Conservation (phyloP, 495 filamentous ascomycete genomes). For the Penicillium ucsense region DNA sequence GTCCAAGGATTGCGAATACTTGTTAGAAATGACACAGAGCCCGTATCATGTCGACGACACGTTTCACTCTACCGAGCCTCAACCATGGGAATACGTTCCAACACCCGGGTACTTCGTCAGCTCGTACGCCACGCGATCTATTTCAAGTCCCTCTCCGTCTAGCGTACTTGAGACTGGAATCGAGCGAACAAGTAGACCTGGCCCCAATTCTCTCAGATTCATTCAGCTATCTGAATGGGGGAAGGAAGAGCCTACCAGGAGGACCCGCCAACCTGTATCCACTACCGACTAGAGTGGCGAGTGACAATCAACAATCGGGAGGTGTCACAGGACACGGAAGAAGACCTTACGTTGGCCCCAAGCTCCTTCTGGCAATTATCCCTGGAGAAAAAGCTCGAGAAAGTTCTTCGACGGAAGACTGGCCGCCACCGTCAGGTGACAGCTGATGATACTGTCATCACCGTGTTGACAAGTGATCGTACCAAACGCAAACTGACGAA, state of each 20-base stretch:
- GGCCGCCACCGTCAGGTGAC: not conserved
- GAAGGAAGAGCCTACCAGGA: slow-evolving; percentile 20
- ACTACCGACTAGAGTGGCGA: slow-evolving; percentile 29
- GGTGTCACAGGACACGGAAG: too few species aligned
- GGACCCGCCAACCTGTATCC: slow-evolving; percentile 20
- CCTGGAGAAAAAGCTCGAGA: too few species aligned
- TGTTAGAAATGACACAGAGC: too few species aligned
- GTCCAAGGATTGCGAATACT: not conserved
- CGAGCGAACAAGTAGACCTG: not conserved
- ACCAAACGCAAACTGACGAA: slow-evolving; percentile 9
- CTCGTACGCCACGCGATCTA: not conserved
- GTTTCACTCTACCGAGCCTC: not conserved
- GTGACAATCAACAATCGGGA: not conserved
- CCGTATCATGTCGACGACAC: too few species aligned
- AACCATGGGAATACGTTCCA: not conserved
- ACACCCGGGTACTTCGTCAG: slow-evolving; percentile 3
- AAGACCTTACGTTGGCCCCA: too few species aligned
- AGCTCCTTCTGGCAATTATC: too few species aligned
- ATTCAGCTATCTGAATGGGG: slow-evolving; percentile 8
- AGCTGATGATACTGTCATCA: slow-evolving; percentile 7
- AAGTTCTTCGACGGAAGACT: too few species aligned
- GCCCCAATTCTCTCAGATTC: not conserved
- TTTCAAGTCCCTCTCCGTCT: slow-evolving; percentile 2
- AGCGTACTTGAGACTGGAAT: not conserved
- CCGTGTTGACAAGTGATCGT: slow-evolving; percentile 3